Evolutionary conservation across 768 basidiomycete species (phyloP), one percentile per base, ranked within the genome.

Genomic region (Boletus fagicola): DNA sequence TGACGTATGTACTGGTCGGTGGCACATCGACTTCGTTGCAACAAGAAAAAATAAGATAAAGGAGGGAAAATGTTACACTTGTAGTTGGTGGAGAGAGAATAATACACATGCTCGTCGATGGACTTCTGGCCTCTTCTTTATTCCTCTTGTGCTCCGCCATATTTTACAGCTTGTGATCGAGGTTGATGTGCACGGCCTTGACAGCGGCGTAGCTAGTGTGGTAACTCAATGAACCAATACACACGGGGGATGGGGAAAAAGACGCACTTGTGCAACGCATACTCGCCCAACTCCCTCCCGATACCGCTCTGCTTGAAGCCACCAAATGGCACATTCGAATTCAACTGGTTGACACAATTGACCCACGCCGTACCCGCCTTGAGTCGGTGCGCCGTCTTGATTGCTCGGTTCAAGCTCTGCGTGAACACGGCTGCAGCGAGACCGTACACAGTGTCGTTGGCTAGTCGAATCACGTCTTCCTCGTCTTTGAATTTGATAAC

Each of bases 361-460:
- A 87, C 77, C 87, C 88, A 94, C 4, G 80, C 83, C 6, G 91
- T 93, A 35, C 94, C 94, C 5, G 92, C 89, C 65, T 90, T 81
- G 58, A 98, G 76, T 57, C 74, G 78, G 69, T 92, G 85, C 9
- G 91, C 89, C 2, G 85, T 83, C 57, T 76, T 75, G 53, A 95
- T 74, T 0, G 90, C 92, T 28, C 87, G 80, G 62, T 81, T 83
- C 76, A 96, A 73, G 72, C 95, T 80, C 66, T 83, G 78, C 36
- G 89, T 86, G 79, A 94, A 97, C 52, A 98, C 85, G 9, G 89
- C 88, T 3, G 90, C 86, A 15, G 92, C 93, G 45, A 97, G 83
- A 56, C 95, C 95, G 71, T 94, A 96, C 49, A 76, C 66, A 0
- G 90, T 88, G 69, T 96, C 87, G 73, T 99, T 99, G 28, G 93